These are phyloP conservation scores for Mucor piriformis DNA, from an alignment of 371 early-diverging fungal species.

Conservation along the genomic window DNA sequence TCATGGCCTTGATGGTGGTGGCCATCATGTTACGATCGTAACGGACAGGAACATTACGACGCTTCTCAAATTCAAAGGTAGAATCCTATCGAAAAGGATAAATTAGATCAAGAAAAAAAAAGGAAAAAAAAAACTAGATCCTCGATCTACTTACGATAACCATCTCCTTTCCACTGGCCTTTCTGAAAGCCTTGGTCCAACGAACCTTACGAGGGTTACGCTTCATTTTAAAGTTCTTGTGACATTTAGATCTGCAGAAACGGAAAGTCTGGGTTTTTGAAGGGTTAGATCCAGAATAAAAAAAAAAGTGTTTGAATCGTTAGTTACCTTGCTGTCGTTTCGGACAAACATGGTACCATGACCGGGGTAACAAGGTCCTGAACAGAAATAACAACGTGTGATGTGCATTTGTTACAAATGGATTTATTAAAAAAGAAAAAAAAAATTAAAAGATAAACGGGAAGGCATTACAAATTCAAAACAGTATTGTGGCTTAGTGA, in stretches of 20 bases:
- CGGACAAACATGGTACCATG: constrained; percentile 99
- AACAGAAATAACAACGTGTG: constrained; percentile 99
- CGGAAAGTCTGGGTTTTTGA: constrained; percentile 90
- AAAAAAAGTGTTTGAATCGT: not conserved
- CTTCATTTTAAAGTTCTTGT: constrained; percentile 99
- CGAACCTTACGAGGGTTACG: constrained; percentile 98
- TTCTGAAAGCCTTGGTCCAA: constrained; percentile 99
- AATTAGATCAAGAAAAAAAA: too few species aligned
- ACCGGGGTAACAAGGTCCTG: constrained; percentile 97
- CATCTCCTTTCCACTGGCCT: constrained; percentile 98
- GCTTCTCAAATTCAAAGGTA: constrained; percentile 97
- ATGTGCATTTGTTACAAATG: constrained; percentile 80
- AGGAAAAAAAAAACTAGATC: not conserved
- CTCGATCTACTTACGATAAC: constrained; percentile 71
- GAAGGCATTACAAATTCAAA: constrained; percentile 2
- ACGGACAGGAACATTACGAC: constrained; percentile 94
- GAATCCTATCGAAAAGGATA: too few species aligned
- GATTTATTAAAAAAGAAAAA: not conserved
- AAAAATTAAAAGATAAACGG: not conserved
- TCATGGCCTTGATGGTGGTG: constrained; percentile 96
- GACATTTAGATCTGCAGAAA: constrained; percentile 99
- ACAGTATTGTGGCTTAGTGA: constrained; percentile 1
- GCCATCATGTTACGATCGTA: constrained; percentile 96
- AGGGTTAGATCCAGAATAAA: constrained; percentile 2
- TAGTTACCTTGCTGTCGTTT: constrained; percentile 91